Evolutionary conservation across 2,329 filamentous ascomycete genomes (phyloP), one percentile per base, ranked within the genome.

Genomic region (Dactylellina sp.): DNA sequence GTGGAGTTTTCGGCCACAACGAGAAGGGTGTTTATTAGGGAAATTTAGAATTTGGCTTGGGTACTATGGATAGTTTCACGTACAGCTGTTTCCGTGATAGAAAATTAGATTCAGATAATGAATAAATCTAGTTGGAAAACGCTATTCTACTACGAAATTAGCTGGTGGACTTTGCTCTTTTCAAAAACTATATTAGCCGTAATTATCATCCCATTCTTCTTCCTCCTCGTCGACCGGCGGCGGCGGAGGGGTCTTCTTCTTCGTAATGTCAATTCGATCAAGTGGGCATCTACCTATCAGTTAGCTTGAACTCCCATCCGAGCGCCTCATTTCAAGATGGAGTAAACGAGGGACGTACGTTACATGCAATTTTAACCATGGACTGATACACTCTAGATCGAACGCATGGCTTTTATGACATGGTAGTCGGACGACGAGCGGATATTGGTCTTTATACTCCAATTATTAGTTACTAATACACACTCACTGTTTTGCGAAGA

Each of bases 141-240:
- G 47, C 47, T 50, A 50, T 40, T 5, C 37, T 40, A 16, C 5
- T 12, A 16, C 14, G 6, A 40, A 14, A 40, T 40, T 4, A 7
- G 14, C 37, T 14, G 14, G 3, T 4, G 11, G 12, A 14, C 12
- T 40, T 40, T 40, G 5, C 11, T 40, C 14, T 14, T 14, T 14
- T 3, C 14, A 14, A 14, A 3, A 40, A 40, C n/a, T 25, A 9
- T 6, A 16, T 82, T 80, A 75, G 82, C 76, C 76, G 47, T 78
- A 78, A 37, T 76, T 76, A 39, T 76, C 75, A 63, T 78, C 77
- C 70, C 72, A 78, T 12, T 72, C 68, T 28, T 76, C 75, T 11
- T 76, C 76, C 0, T 77, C 77, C 7, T 75, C 75, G 18, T 60
- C 65, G 2, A 49, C 53, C 9, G 62, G 71, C 40, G 59, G 75